A percentile compares a stretch with the other conserved stretches of the same genome.
phyloP scores from a whole-genome alignment of 352 stramenopile species.

The Globisporangium cystogenes region DNA sequence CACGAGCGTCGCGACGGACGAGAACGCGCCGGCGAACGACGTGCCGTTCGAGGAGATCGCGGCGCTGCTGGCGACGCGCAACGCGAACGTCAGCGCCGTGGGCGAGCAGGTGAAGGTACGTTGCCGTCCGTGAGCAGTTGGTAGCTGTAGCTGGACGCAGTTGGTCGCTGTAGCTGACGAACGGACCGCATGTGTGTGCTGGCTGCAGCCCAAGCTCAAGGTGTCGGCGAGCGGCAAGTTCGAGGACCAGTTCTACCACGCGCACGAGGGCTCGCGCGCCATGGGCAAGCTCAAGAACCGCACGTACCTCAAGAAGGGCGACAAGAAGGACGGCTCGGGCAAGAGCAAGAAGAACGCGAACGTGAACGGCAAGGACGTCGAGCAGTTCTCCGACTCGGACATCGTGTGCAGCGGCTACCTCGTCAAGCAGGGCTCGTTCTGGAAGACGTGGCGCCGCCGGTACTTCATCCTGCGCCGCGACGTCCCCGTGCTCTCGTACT shows the following conservation, averaged over 20 bases:
- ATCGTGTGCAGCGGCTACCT: slow-evolving; percentile 77
- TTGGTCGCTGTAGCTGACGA: too few species aligned
- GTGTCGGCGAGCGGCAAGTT: slow-evolving; percentile 80
- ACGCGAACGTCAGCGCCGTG: neutral
- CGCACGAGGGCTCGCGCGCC: slow-evolving; percentile 68
- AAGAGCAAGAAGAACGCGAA: slow-evolving; percentile 48
- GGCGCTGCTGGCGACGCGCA: slow-evolving; percentile 7
- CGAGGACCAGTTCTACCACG: slow-evolving; percentile 86
- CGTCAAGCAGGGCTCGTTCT: slow-evolving; percentile 85
- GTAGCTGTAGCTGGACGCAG: too few species aligned
- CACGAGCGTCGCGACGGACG: slow-evolving; percentile 11
- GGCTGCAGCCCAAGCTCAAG: slow-evolving; percentile 53
- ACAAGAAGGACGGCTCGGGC: slow-evolving; percentile 18
- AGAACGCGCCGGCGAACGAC: slow-evolving; percentile 15
- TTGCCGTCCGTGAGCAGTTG: too few species aligned
- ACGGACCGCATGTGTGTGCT: neutral
- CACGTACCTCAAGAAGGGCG: slow-evolving; percentile 47
- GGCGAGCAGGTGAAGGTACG: slow-evolving; percentile 17
- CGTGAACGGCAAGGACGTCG: slow-evolving; percentile 69
- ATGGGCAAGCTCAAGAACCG: slow-evolving; percentile 81
- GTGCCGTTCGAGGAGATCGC: slow-evolving; percentile 18
- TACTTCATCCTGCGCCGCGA: slow-evolving; percentile 84
- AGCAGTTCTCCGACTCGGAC: slow-evolving; percentile 84
- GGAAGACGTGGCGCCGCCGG: slow-evolving; percentile 77
- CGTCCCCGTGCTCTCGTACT: slow-evolving; percentile 72